Base-by-base conservation (phyloP, 2,329 filamentous ascomycete genomes). In the Lachnellula cervina region DNA sequence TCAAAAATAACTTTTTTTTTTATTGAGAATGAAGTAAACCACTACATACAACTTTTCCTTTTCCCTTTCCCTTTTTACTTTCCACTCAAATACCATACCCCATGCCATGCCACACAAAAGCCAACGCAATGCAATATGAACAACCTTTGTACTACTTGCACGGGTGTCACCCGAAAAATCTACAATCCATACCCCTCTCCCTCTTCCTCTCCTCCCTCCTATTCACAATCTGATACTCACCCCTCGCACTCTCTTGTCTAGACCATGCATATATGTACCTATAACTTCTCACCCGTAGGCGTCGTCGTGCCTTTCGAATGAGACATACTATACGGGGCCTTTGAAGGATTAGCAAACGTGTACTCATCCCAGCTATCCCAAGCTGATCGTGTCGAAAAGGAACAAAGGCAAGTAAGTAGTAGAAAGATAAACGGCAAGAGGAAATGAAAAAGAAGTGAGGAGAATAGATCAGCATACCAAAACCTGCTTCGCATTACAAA, bases 401-500 rank as follows among this genome's bases (percentile, higher is more conserved):
- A 4, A 17, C 21, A 43, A 7, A 52, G 13, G n/a, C 49, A 46
- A 34, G 43, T n/a, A 58, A 32, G 54, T 48, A 46, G 32, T 28
- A n/a, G 49, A 13, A 38, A 37, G n/a, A 49, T 52, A 50, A 54
- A 55, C 32, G 25, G 40, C 13, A 43, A n/a, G n/a, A n/a, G n/a
- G n/a, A n/a, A n/a, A 53, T 4, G 25, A 56, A 38, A 21, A 58
- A 44, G 59, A n/a, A n/a, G n/a, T 52, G 23, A 42, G 19, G 40
- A 38, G 49, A 43, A 32, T 55, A 54, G 80, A 88, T 76, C 9
- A 32, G 47, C 67, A 48, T 77, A 95, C 90, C 74, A 97, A 73
- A 62, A 96, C 94, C 73, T 92, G 90, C 77, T 97, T 97, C 37
- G 94, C 94, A 70, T 96, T 96, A 71, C 88, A 94, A 61, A 99